Evolutionary conservation across 1,284 basidiomycete species (phyloP).

Genomic region (Papiliotrema fonsecae): DNA sequence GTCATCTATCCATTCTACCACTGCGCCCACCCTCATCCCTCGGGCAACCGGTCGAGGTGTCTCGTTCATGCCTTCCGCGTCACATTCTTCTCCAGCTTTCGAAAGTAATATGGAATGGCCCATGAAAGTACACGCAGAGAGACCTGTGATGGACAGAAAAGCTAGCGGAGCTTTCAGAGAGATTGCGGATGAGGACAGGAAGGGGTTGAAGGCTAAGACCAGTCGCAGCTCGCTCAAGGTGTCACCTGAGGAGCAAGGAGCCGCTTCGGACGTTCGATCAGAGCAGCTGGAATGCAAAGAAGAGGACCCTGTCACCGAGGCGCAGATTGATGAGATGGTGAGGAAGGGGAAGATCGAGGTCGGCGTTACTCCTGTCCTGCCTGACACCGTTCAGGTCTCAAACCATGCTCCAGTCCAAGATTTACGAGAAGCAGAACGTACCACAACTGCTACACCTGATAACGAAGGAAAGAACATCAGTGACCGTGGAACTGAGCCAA

Average conservation of each 20-base stretch:
- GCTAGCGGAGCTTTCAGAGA: neutral
- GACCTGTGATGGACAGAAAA: neutral
- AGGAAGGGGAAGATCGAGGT: constrained; percentile 2
- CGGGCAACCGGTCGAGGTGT: neutral
- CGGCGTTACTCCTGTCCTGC: neutral
- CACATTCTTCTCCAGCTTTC: neutral
- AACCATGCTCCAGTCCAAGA: no score
- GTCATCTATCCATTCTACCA: neutral
- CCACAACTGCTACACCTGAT: no score
- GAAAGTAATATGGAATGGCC: neutral
- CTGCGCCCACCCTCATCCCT: neutral
- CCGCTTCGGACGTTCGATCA: neutral
- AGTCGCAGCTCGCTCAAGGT: no score
- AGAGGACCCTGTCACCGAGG: neutral
- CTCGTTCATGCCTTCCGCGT: constrained; percentile 1
- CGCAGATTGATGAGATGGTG: neutral
- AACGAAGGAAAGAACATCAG: no score
- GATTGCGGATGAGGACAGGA: neutral
- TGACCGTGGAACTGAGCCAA: no score
- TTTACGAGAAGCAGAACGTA: no score
- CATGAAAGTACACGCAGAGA: neutral
- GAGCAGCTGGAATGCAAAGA: neutral
- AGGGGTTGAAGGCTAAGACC: neutral
- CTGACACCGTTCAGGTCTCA: no score
- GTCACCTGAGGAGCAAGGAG: neutral